Base-by-base conservation (phyloP, 148 eudicot genomes). In the Rhododendron vialii region DNA sequence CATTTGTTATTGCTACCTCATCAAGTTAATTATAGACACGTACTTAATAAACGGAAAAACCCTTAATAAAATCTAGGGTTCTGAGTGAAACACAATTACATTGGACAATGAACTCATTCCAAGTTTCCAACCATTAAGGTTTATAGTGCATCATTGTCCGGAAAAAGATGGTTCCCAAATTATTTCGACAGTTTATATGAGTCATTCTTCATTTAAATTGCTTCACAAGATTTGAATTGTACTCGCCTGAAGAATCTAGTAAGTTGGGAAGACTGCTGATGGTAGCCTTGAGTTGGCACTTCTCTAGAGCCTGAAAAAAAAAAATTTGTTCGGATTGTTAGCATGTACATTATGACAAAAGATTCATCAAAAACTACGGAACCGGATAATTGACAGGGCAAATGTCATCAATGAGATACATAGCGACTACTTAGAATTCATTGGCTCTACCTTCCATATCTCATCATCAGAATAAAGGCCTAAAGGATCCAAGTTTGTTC, bases 271-370 rank as follows among this genome's bases (percentile, higher is more conserved):
- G 94, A 82, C 85, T 82, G 75, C 90, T 92, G 47, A 95, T 90
- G 41, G 90, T 94, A 61, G 51, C 85, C 88, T 93, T 93, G 35
- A 95, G 95, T 79, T 95, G 98, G 87, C 98, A 95, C 87, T 93
- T 93, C 87, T 91, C 95, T 36, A 94, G 80, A 51, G 93, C 98
- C 96, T 93, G 90, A 33, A 85, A 71, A 84, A 26, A 5, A 78
- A 47, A 71, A 9, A 41, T 14, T 18, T 26, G 35, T 80, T 30
- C 28, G 1, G 36, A 47, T 47, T 47, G 14, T 5, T 78, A 14
- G 48, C 15, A 12, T 20, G 76, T 30, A 30, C 35, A 30, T 5
- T 4, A 33, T 30, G 41, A 14, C 20, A 71, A 26, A 71, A 65
- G 8, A 30, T 33, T 71, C 15, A 65, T 65, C 1, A 14, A 30